Conservation (phyloP, 73 alveolate genomes). For the Paramecium primaurelia region DNA sequence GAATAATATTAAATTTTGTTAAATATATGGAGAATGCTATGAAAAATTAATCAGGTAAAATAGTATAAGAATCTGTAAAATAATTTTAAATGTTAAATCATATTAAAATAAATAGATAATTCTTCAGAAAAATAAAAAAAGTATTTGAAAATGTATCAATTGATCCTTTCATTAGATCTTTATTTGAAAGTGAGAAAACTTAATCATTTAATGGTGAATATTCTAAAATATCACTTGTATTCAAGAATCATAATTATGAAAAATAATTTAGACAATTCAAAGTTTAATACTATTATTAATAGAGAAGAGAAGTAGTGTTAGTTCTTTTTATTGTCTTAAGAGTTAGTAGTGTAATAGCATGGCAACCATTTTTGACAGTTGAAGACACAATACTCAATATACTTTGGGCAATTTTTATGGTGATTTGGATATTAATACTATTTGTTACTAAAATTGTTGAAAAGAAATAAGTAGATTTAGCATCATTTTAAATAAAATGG, state of each 20-base stretch:
- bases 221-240: neutral
- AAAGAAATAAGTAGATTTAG: neutral
- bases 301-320: slow-evolving; percentile 17
- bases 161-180: slow-evolving; percentile 25
- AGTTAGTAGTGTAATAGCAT: neutral
- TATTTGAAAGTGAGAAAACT: slow-evolving; percentile 43
- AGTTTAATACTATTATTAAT: neutral
- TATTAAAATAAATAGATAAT: neutral
- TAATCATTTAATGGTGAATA: slow-evolving; percentile 25
- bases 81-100: neutral
- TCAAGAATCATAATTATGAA: slow-evolving; percentile 8
- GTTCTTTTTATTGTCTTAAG: neutral
- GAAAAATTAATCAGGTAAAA: neutral
- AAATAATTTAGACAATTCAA: slow-evolving; percentile 15
- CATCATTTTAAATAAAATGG: neutral
- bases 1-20: neutral
- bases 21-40: neutral
- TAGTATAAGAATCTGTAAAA: neutral
- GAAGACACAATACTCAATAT: neutral
- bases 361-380: neutral
- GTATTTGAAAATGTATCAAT: slow-evolving; percentile 8
- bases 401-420: neutral
- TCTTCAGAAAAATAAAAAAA: neutral
- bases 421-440: neutral
- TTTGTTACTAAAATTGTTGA: neutral